phyloP scores from a whole-genome alignment of 352 stramenopile genomes.

The Pythium coloratum region DNA sequence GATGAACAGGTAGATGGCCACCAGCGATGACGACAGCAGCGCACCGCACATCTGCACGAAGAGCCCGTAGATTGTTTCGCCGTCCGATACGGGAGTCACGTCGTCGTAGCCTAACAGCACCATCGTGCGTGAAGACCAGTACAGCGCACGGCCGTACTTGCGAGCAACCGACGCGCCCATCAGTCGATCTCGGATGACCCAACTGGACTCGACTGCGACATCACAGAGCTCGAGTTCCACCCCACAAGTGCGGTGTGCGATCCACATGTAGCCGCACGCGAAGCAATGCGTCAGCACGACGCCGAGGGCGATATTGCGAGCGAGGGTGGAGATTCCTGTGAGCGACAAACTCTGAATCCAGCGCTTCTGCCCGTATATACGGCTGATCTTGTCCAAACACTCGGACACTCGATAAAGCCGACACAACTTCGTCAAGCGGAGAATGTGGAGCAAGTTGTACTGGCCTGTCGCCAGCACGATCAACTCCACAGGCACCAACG shows the following conservation, averaged over 20 bases:
- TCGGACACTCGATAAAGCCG: slow-evolving; percentile 45
- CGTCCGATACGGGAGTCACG: slow-evolving; percentile 55
- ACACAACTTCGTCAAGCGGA: slow-evolving; percentile 60
- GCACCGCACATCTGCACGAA: slow-evolving; percentile 48
- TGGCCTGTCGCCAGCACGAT: slow-evolving; percentile 34
- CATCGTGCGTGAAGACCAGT: slow-evolving; percentile 60
- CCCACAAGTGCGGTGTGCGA: slow-evolving; percentile 60
- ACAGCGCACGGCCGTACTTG: slow-evolving; percentile 61
- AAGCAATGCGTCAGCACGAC: slow-evolving; percentile 49
- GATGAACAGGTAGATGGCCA: slow-evolving; percentile 72
- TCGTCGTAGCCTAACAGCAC: slow-evolving; percentile 67
- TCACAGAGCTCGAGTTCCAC: slow-evolving; percentile 50
- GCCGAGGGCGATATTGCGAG: slow-evolving; percentile 39
- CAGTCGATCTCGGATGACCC: slow-evolving; percentile 58
- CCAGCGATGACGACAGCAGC: slow-evolving; percentile 53
- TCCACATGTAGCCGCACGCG: slow-evolving; percentile 70
- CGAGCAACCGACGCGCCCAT: slow-evolving; percentile 36
- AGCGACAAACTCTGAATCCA: slow-evolving; percentile 59
- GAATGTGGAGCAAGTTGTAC: slow-evolving; percentile 61
- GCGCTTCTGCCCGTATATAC: slow-evolving; percentile 47
- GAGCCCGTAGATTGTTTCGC: slow-evolving; percentile 56
- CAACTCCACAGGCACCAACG: slow-evolving; percentile 56
- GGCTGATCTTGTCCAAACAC: slow-evolving; percentile 41
- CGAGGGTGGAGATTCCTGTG: slow-evolving; percentile 54
- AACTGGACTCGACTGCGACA: slow-evolving; percentile 46